Conservation (phyloP, 2,329 filamentous ascomycete species). For the Fusarium brachygibbosum region DNA sequence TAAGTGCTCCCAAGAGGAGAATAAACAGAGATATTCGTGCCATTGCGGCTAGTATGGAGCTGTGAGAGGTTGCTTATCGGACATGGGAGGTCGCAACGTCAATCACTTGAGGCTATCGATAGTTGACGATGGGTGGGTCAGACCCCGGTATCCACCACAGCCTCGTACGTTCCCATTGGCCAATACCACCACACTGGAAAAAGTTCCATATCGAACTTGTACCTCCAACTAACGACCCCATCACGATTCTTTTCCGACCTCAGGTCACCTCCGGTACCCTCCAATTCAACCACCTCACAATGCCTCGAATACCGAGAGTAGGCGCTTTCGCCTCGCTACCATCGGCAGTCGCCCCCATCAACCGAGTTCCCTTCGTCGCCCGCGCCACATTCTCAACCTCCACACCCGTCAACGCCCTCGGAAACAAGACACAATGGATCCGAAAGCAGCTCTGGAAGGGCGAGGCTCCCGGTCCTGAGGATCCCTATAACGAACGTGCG, state of each 20-base stretch:
- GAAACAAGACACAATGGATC: constrained; percentile 56
- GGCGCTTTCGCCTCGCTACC: constrained; percentile 53
- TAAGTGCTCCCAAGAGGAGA: constrained; percentile 55
- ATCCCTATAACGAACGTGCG: constrained; percentile 56
- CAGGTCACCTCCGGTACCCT: constrained; percentile 9
- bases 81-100: constrained; percentile 33
- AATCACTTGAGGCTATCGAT: constrained; percentile 43
- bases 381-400: constrained; percentile 55
- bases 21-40: constrained; percentile 56
- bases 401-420: constrained; percentile 43
- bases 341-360: constrained; percentile 43
- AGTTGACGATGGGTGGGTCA: constrained; percentile 31
- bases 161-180: constrained; percentile 49
- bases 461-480: constrained; percentile 56
- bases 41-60: constrained; percentile 52
- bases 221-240: constrained; percentile 14
- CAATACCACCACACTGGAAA: constrained; percentile 42
- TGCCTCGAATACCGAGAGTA: constrained; percentile 60
- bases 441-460: constrained; percentile 59
- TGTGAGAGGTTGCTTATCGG: constrained; percentile 12
- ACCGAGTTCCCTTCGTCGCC: constrained; percentile 48
- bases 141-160: constrained; percentile 27
- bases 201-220: constrained; percentile 47
- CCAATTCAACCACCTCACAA: constrained; percentile 44
- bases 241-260: constrained; percentile 33